A percentile compares a stretch with the other conserved stretches of the same genome.
These are phyloP conservation scores for Plantago elongata DNA, from an alignment of 257 asterid species.

Conservation along the genomic window DNA sequence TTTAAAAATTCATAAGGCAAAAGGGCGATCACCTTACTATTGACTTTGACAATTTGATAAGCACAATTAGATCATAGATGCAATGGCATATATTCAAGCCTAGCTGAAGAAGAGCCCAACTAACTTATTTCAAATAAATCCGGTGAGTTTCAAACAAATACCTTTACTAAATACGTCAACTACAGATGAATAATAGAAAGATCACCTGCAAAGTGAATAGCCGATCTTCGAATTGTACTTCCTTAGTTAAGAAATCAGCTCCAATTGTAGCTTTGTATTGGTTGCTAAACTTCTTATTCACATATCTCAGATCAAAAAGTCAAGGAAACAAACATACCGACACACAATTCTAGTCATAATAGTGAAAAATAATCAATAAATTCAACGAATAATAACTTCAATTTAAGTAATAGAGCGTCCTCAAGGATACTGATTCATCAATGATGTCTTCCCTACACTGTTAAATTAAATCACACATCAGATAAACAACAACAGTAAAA, in stretches of 20 bases:
- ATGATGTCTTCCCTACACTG: constrained; percentile 30
- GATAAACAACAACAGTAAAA: too few relatives aligned
- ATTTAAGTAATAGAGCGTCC: not conserved
- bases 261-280: constrained; percentile 99
- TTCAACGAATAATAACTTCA: not conserved
- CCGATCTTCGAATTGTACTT: constrained; percentile 93
- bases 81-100: too few relatives aligned
- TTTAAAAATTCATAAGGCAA: too few relatives aligned
- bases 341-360: constrained; percentile 3
- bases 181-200: not conserved
- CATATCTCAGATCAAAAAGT: constrained; percentile 63
- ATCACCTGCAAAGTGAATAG: constrained; percentile 92
- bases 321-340: constrained; percentile 41
- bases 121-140: too few relatives aligned
- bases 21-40: too few relatives aligned
- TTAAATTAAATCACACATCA: constrained; percentile 5
- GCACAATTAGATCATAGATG: too few relatives aligned
- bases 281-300: constrained; percentile 94
- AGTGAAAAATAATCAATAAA: not conserved
- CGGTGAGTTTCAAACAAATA: too few relatives aligned
- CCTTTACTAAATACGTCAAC: too few relatives aligned
- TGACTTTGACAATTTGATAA: too few relatives aligned
- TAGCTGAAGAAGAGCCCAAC: too few relatives aligned
- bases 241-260: constrained; percentile 97
- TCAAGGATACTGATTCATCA: constrained; percentile 32